phyloP scores from a whole-genome alignment of 1,139 yeast species.

The Suhomyces taliae region DNA sequence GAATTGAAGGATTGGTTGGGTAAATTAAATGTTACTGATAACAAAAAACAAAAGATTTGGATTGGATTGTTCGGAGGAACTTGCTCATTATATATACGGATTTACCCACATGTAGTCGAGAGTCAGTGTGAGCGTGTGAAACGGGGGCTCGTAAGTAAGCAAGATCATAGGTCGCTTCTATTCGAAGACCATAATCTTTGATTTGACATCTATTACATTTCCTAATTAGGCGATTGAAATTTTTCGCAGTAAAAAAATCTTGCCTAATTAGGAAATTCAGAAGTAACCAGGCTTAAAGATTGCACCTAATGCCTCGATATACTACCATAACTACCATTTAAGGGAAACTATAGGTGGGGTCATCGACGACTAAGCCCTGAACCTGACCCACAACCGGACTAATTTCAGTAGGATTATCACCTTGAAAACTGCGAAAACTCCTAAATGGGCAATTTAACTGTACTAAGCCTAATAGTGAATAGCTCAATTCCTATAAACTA shows the following conservation, averaged over 20 bases:
- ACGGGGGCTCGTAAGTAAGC: not conserved
- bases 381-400: constrained; percentile 3
- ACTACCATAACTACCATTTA: constrained; percentile 1
- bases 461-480: too few relatives aligned
- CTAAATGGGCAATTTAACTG: not conserved
- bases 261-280: constrained; percentile 21
- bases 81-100: constrained; percentile 1
- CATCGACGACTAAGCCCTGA: not conserved
- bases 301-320: not conserved
- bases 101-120: not conserved
- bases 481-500: not conserved
- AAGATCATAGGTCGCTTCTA: constrained; percentile 1
- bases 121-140: constrained; percentile 1
- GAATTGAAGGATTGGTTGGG: not conserved
- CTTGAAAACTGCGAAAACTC: not conserved
- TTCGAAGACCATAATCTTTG: constrained; percentile 1
- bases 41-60: too few relatives aligned
- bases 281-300: not conserved
- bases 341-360: constrained; percentile 5
- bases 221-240: constrained; percentile 21
- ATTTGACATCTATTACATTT: constrained; percentile 13
- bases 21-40: not conserved
- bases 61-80: not conserved
- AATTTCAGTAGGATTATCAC: not conserved
- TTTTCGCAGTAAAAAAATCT: constrained; percentile 9